phyloP scores from a whole-genome alignment of 345 rosid species.

The Laguncularia racemosa region DNA sequence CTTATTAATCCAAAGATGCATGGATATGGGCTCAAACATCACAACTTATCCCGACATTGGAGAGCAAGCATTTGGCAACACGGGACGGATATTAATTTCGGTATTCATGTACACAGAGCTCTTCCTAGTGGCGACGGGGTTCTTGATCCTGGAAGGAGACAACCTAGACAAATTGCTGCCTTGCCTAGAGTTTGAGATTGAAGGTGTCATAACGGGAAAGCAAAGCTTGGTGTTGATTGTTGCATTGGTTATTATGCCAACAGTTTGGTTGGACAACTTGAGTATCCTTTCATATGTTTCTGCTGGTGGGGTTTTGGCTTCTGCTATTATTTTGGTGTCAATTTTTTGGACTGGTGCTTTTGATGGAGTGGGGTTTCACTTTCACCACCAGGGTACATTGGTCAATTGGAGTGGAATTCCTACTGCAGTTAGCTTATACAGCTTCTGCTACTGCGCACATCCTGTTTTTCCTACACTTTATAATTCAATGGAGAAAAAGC shows the following conservation, averaged over 20 bases:
- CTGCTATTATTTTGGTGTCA: slow-evolving; percentile 59
- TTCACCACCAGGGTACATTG: slow-evolving; percentile 29
- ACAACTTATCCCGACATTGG: slow-evolving; percentile 82
- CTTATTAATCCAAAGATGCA: slow-evolving; percentile 65
- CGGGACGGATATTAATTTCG: slow-evolving; percentile 48
- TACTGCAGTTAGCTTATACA: slow-evolving; percentile 73
- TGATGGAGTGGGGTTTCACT: slow-evolving; percentile 58
- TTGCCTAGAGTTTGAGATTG: slow-evolving; percentile 30
- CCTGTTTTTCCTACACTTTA: slow-evolving; percentile 86
- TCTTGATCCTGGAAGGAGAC: slow-evolving; percentile 87
- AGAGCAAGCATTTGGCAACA: slow-evolving; percentile 62
- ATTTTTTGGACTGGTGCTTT: slow-evolving; percentile 63
- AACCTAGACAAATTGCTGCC: slow-evolving; percentile 63
- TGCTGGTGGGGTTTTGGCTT: slow-evolving; percentile 85
- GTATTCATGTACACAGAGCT: slow-evolving; percentile 73
- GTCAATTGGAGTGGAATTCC: slow-evolving; percentile 52
- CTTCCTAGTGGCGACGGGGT: slow-evolving; percentile 72
- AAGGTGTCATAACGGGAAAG: slow-evolving; percentile 42
- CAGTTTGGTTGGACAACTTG: slow-evolving; percentile 73
- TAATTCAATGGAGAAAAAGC: slow-evolving; percentile 70
- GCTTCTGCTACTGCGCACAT: slow-evolving; percentile 91
- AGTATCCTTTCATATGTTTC: slow-evolving; percentile 77
- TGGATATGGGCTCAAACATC: slow-evolving; percentile 63
- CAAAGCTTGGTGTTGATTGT: slow-evolving; percentile 54
- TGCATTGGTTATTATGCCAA: slow-evolving; percentile 63